phyloP scores from a whole-genome alignment of 306 rosid species.

The Carpinus viminea region DNA sequence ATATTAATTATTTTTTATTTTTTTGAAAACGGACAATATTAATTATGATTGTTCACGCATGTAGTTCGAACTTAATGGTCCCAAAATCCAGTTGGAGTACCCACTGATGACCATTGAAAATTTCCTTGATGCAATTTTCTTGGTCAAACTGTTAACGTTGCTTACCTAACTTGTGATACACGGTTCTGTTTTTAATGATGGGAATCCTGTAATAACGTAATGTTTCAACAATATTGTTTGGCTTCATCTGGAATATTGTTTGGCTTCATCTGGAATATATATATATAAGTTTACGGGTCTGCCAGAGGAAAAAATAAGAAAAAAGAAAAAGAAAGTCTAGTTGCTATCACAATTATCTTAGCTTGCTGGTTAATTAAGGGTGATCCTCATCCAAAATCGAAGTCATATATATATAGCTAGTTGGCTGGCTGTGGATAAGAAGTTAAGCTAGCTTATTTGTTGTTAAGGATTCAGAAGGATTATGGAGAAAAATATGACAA shows the following conservation, averaged over 20 bases:
- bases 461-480: too few relatives aligned
- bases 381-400: neutral
- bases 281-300: neutral
- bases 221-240: neutral
- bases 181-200: neutral
- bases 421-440: too few relatives aligned
- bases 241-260: neutral
- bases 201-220: neutral
- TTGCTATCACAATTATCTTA: neutral
- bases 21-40: neutral
- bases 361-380: neutral
- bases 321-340: neutral
- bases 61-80: neutral
- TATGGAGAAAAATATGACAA: neutral
- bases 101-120: neutral
- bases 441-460: too few relatives aligned
- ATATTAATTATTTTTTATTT: neutral
- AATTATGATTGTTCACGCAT: neutral
- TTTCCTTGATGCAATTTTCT: neutral
- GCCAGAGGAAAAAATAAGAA: too few relatives aligned
- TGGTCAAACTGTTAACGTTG: neutral
- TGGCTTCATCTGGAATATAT: neutral
- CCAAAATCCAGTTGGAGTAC: neutral
- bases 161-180: neutral
- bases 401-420: too few relatives aligned